These are phyloP conservation scores for Solidago caesia DNA, from an alignment of 129 eudicot species.

Conservation along the genomic window DNA sequence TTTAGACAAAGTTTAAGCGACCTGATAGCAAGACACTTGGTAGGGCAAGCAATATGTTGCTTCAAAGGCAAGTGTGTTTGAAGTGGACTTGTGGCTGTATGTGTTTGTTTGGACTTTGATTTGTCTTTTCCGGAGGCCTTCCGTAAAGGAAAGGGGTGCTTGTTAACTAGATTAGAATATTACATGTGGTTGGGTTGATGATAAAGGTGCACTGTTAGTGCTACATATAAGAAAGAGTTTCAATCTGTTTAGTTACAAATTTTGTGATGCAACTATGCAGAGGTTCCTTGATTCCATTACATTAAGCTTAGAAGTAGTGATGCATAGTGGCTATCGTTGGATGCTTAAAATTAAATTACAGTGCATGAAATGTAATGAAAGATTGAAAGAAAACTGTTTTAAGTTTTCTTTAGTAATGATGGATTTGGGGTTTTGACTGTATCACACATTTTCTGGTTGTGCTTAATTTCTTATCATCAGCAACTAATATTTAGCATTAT, in stretches of 20 bases:
- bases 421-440: background rate
- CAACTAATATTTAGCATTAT: background rate
- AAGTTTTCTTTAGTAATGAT: background rate
- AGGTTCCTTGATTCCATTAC: background rate
- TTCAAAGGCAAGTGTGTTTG: background rate
- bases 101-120: too few relatives aligned
- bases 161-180: too few relatives aligned
- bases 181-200: too few relatives aligned
- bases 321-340: background rate
- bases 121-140: too few relatives aligned
- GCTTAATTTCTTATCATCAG: background rate
- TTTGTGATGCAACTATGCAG: background rate
- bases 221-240: too few relatives aligned
- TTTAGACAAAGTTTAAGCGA: constrained; percentile 9
- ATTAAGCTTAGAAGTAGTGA: background rate
- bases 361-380: background rate
- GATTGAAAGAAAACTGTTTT: background rate
- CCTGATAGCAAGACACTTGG: background rate
- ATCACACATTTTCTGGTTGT: background rate
- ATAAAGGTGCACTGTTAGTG: too few relatives aligned
- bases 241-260: background rate
- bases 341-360: constrained; percentile 1
- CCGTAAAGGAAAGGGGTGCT: too few relatives aligned
- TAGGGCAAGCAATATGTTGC: background rate
- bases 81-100: too few relatives aligned